Conservation (phyloP, 202 grass and related monocot species). For the Cymbopogon flexuosus region DNA sequence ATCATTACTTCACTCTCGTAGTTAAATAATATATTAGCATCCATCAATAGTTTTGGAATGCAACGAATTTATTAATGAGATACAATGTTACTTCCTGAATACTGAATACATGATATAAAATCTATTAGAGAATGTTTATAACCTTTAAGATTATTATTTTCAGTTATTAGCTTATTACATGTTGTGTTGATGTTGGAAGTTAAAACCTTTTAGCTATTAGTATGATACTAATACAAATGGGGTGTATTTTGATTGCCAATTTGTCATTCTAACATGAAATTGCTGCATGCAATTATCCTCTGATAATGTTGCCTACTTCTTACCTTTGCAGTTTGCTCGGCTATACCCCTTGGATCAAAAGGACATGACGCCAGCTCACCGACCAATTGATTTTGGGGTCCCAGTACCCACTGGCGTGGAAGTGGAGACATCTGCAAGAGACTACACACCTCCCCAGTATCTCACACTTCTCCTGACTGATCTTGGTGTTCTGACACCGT, state of each 20-base stretch:
- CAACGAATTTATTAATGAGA: background rate
- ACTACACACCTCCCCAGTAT: constrained; percentile 93
- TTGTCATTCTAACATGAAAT: background rate
- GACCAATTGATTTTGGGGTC: constrained; percentile 83
- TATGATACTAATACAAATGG: background rate
- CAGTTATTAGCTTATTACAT: background rate
- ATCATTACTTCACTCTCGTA: background rate
- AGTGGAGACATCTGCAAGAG: constrained; percentile 84
- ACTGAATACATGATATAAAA: background rate
- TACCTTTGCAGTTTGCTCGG: constrained; percentile 64
- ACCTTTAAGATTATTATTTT: background rate
- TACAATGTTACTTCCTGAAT: background rate
- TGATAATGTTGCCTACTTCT: background rate
- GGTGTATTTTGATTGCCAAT: background rate
- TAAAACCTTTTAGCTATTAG: background rate
- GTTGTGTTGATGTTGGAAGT: background rate
- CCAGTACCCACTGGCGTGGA: constrained; percentile 66
- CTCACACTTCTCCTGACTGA: constrained; percentile 88
- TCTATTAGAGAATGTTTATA: constrained; percentile 8
- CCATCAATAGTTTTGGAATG: background rate
- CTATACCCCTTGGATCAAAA: constrained; percentile 81
- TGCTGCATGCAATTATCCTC: background rate
- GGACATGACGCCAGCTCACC: constrained; percentile 72
- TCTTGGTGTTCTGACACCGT: constrained; percentile 84
- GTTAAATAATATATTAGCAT: background rate